Percentiles rank a stretch among this genome's conserved stretches.
These are phyloP conservation scores for Eutrema yunnanense DNA, from an alignment of 345 rosid genomes.

Conservation along the genomic window DNA sequence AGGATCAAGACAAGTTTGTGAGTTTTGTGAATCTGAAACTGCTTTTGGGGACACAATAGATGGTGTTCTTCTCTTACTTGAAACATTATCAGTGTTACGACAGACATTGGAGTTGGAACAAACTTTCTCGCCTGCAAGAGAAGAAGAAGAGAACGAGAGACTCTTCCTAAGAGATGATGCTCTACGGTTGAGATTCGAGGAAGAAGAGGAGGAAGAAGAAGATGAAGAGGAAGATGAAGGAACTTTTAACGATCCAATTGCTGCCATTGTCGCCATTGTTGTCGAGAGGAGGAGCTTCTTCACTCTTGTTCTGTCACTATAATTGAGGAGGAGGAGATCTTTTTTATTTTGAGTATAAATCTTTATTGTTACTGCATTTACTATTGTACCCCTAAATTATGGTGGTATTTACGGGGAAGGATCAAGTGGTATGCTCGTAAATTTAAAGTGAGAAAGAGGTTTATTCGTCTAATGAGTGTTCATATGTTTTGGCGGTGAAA, in stretches of 20 bases:
- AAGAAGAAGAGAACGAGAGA: conserved; percentile 57
- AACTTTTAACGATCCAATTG: conserved; percentile 39
- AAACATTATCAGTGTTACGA: neutral
- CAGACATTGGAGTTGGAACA: neutral
- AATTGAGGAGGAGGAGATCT: neutral
- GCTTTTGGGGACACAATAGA: conserved; percentile 65
- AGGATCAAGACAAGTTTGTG: conserved; percentile 97
- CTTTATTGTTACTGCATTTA: neutral
- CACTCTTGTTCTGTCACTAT: conserved; percentile 4
- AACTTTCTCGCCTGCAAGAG: conserved; percentile 54
- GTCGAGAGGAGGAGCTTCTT: neutral
- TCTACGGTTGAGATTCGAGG: conserved; percentile 14
- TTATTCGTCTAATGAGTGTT: neutral
- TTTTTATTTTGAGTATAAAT: conserved; percentile 1
- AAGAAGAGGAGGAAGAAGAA: neutral
- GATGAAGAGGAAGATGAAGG: conserved; percentile 25
- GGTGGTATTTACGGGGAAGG: neutral
- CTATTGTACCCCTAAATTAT: neutral
- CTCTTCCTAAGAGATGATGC: neutral
- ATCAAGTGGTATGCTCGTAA: neutral
- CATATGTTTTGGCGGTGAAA: conserved; percentile 17
- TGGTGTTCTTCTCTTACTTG: conserved; percentile 36
- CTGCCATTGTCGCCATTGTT: conserved; percentile 61
- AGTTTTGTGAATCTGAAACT: conserved; percentile 80
- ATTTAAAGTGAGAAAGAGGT: neutral